phyloP scores from a whole-genome alignment of 306 rosid species.

The Erythrophleum fordii region DNA sequence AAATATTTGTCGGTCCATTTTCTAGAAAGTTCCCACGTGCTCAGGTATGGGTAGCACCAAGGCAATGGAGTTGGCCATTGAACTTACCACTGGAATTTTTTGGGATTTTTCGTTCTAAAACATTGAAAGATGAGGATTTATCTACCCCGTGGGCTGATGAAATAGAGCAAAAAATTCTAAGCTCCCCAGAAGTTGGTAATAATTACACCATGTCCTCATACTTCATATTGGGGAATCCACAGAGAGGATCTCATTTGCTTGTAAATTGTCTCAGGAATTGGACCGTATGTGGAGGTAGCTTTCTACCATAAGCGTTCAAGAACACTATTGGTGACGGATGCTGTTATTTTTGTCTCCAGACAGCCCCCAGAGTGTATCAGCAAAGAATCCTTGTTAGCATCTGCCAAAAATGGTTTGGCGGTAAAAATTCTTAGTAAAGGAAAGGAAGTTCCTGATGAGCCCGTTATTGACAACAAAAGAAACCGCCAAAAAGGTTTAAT shows the following conservation, averaged over 20 bases:
- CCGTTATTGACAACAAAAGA: slow-evolving; percentile 72
- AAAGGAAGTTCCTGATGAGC: slow-evolving; percentile 79
- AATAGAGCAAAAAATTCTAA: slow-evolving; percentile 85
- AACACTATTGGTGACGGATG: slow-evolving; percentile 89
- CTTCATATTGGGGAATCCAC: slow-evolving; percentile 6
- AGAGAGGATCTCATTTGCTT: slow-evolving; percentile 45
- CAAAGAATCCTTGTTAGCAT: slow-evolving; percentile 87
- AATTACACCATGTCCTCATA: slow-evolving; percentile 8
- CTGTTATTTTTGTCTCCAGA: slow-evolving; percentile 89
- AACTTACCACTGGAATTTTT: slow-evolving; percentile 88
- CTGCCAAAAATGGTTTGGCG: slow-evolving; percentile 93
- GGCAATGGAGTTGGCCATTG: slow-evolving; percentile 99
- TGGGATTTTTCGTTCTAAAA: slow-evolving; percentile 83
- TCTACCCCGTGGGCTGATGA: slow-evolving; percentile 87
- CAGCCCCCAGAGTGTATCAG: slow-evolving; percentile 89
- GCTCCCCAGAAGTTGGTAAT: slow-evolving; percentile 99
- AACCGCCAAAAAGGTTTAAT: slow-evolving; percentile 81
- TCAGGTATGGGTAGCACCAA: slow-evolving; percentile 94
- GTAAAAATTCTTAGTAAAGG: slow-evolving; percentile 91
- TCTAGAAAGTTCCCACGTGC: slow-evolving; percentile 91
- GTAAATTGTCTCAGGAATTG: slow-evolving; percentile 70
- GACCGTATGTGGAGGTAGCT: slow-evolving; percentile 96
- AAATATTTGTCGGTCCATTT: slow-evolving; percentile 94
- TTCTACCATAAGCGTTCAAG: slow-evolving; percentile 89
- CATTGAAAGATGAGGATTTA: slow-evolving; percentile 69